These are phyloP conservation scores for Sparassis latifolia DNA, from an alignment of 1,284 basidiomycete species.

Conservation along the genomic window DNA sequence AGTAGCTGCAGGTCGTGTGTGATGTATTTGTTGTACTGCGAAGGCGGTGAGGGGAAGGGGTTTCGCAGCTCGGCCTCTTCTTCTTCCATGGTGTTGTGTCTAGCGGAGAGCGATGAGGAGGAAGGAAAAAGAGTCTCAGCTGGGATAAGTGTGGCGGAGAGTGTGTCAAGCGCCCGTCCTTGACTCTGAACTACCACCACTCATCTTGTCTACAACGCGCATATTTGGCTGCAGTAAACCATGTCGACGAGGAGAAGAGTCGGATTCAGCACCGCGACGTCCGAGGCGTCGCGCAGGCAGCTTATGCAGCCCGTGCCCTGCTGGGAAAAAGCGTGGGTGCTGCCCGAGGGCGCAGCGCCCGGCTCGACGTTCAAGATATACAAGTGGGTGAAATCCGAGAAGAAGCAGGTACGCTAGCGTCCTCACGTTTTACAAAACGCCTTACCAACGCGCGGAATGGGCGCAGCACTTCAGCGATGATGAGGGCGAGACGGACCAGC, in stretches of 20 bases:
- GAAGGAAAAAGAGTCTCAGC: no score
- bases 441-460: background rate
- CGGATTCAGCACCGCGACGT: slow-evolving; percentile 66
- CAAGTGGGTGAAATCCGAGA: slow-evolving; percentile 73
- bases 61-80: slow-evolving; percentile 71
- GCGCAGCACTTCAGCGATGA: slow-evolving; percentile 75
- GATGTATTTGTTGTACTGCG: slow-evolving; percentile 69
- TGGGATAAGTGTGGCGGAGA: no score
- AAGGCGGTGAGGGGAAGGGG: slow-evolving; percentile 78
- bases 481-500: slow-evolving; percentile 68
- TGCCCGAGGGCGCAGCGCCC: slow-evolving; percentile 44
- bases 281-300: slow-evolving; percentile 71
- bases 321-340: slow-evolving; percentile 69
- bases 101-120: background rate
- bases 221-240: background rate
- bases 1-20: slow-evolving; percentile 62
- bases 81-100: slow-evolving; percentile 43
- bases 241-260: slow-evolving; percentile 72
- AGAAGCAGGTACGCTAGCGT: slow-evolving; percentile 47
- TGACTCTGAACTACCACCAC: no score
- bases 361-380: slow-evolving; percentile 58
- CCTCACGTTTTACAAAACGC: background rate
- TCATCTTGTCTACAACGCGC: background rate
- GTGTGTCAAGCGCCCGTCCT: no score
- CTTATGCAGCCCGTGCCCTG: slow-evolving; percentile 75